phyloP scores from a whole-genome alignment of 2,329 filamentous ascomycete genomes.

The Coniochaeta prunicola region DNA sequence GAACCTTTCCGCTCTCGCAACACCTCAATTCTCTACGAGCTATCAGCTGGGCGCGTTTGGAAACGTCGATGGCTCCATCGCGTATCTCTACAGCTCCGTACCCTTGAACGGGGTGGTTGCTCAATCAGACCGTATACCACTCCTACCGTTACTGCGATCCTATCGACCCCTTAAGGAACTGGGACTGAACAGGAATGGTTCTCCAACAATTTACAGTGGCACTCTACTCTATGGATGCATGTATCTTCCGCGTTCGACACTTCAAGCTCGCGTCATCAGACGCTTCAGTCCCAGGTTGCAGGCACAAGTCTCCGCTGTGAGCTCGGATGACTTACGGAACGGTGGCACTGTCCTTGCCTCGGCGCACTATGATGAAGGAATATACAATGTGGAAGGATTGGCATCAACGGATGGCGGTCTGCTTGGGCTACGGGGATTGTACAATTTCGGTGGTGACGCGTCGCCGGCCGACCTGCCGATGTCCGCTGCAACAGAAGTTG shows the following conservation, averaged over 20 bases:
- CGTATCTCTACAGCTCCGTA: slow-evolving; percentile 89
- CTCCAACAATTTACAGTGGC: neutral
- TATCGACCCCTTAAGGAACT: slow-evolving; percentile 73
- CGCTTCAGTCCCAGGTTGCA: slow-evolving; percentile 72
- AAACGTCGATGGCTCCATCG: slow-evolving; percentile 91
- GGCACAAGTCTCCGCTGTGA: slow-evolving; percentile 73
- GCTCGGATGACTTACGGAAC: slow-evolving; percentile 61
- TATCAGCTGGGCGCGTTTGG: slow-evolving; percentile 88
- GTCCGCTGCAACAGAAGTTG: slow-evolving; percentile 7
- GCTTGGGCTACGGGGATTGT: slow-evolving; percentile 79
- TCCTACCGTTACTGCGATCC: slow-evolving; percentile 71
- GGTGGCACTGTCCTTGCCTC: slow-evolving; percentile 69
- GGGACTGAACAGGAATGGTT: slow-evolving; percentile 6
- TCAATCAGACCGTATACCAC: slow-evolving; percentile 66
- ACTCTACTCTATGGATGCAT: slow-evolving; percentile 66
- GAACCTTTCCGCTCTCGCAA: slow-evolving; percentile 83
- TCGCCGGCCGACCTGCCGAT: slow-evolving; percentile 18
- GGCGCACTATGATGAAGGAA: slow-evolving; percentile 75
- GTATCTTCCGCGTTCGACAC: slow-evolving; percentile 74
- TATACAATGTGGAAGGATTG: slow-evolving; percentile 82
- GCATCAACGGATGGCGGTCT: slow-evolving; percentile 89
- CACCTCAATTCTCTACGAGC: slow-evolving; percentile 87
- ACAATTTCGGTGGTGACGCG: slow-evolving; percentile 83
- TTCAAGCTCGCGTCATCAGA: slow-evolving; percentile 80
- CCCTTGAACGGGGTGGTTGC: slow-evolving; percentile 60